Evolutionary conservation across 140 eudicot genomes (phyloP).

Genomic region (Bidens hawaiensis): DNA sequence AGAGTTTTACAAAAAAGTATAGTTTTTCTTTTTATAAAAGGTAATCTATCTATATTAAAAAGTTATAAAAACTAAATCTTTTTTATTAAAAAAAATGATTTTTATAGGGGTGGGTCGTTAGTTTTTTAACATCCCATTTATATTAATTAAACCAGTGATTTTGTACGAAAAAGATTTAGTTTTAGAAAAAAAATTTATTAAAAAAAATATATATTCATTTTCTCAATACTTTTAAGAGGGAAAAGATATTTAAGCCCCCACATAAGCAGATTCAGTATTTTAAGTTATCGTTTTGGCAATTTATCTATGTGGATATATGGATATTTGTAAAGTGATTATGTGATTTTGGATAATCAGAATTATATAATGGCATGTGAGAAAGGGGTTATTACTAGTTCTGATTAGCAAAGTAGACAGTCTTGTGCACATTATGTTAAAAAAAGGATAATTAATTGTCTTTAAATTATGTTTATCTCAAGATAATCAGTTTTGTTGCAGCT

Average conservation of each 20-base stretch:
- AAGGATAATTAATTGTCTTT: background rate
- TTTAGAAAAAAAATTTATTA: background rate
- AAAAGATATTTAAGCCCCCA: background rate
- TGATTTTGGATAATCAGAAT: too few relatives aligned
- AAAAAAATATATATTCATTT: too few relatives aligned
- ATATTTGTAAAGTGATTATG: too few relatives aligned
- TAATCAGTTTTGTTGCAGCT: background rate
- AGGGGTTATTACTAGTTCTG: too few relatives aligned
- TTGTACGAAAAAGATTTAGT: background rate
- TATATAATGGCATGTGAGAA: too few relatives aligned
- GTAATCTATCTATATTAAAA: background rate
- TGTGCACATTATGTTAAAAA: background rate
- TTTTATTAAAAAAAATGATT: too few relatives aligned
- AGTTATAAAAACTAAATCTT: background rate
- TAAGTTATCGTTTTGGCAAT: background rate
- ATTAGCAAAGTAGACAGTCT: background rate
- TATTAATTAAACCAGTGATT: background rate
- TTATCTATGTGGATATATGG: background rate
- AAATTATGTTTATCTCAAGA: background rate
- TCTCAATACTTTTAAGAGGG: background rate
- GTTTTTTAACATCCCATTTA: background rate
- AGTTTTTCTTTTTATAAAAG: background rate
- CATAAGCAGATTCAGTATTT: background rate
- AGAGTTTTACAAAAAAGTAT: background rate
- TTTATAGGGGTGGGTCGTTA: too few relatives aligned